Conservation (phyloP, 139 green algal species). For the Parachlorella kessleri region DNA sequence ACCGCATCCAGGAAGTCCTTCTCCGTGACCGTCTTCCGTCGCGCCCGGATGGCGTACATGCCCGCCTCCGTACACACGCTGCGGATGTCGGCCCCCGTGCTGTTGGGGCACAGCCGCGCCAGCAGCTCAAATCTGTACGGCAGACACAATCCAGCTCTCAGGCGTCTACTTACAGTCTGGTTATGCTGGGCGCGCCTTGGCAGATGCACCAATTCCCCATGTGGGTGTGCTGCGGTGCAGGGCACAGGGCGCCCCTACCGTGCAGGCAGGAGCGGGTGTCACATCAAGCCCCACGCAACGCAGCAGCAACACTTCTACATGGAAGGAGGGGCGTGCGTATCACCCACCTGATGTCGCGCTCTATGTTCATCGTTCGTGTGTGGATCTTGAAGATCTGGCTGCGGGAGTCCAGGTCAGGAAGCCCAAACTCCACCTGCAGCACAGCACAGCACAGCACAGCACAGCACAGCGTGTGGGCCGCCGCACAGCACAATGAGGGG, state of each 20-base stretch:
- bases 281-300: background rate
- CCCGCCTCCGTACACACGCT: conserved; percentile 96
- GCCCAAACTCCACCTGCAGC: conserved; percentile 97
- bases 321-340: background rate
- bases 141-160: too few species aligned
- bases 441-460: too few species aligned
- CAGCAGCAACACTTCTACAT: too few species aligned
- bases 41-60: conserved; percentile 92
- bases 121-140: conserved; percentile 87
- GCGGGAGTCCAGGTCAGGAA: conserved; percentile 94
- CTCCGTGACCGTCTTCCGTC: conserved; percentile 98
- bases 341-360: conserved; percentile 94
- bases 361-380: conserved; percentile 95
- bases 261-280: background rate
- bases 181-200: too few species aligned
- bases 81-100: conserved; percentile 95
- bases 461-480: too few species aligned
- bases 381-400: conserved; percentile 98
- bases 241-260: background rate
- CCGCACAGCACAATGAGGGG: too few species aligned
- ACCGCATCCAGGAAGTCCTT: conserved; percentile 99
- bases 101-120: conserved; percentile 93
- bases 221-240: too few species aligned
- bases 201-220: too few species aligned
- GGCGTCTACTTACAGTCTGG: too few species aligned